Evolutionary conservation across 768 basidiomycete species (phyloP), one percentile per base, ranked within the genome.

Genomic region (Podaxis pistillaris): DNA sequence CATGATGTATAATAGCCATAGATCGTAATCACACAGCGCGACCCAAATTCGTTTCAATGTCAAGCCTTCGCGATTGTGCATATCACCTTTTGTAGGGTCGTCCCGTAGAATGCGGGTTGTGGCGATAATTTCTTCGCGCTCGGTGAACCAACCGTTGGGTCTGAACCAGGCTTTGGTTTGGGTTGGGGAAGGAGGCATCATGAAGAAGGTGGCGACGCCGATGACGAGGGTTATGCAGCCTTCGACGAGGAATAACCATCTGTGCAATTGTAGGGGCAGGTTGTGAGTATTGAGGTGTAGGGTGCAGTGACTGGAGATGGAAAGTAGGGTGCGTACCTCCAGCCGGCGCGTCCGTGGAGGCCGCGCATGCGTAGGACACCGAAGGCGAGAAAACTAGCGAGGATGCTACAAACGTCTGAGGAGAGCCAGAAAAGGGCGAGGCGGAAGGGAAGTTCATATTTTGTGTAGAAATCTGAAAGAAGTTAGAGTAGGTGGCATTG

Each of bases 41-140:
- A 71, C 73, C 81, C 83, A 87, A 3, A 88, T 69, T 4, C 81
- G 75, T 66, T 75, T 77, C 4, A 78, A 38, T 0, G 81, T 76
- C 12, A 89, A 67, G 0, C 82, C 85, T 71, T 90, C 82, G 46
- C 88, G 83, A 64, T 89, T 89, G 72, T 88, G 87, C 88, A 89
- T 87, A 62, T 86, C 85, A 1, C 82, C 82, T 74, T 86, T 87
- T 7, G 80, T 78, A 3, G 86, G 86, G 68, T 88, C 86, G 68
- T 88, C 87, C 6, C 87, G 78, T 22, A 88, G 73, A n/a, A 89
- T 76, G 12, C 85, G 79, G 30, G 81, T 79, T 1, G 87, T 85
- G 0, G 86, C 78, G 54, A 89, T 89, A 1, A 76, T 72, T 66
- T 88, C 87, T 64, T 88, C 84, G 19, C 82, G 74, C 53, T 85